These are phyloP conservation scores for Marchantia paleacea DNA, from an alignment of 225 moss, liverwort and hornwort genomes.

Conservation along the genomic window DNA sequence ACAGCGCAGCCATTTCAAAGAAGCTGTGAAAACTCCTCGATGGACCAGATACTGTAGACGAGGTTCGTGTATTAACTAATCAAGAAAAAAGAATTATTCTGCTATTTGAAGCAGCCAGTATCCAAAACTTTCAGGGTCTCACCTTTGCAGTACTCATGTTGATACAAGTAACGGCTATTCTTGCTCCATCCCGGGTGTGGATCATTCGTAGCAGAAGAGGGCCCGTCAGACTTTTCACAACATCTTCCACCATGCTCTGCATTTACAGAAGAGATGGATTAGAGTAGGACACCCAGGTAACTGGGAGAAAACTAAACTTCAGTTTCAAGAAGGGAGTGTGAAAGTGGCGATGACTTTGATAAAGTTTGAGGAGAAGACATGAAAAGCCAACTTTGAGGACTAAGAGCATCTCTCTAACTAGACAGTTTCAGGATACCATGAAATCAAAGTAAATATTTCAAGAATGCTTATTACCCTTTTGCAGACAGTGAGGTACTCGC, in stretches of 20 bases:
- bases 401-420: neutral
- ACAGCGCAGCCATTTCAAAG: neutral
- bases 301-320: neutral
- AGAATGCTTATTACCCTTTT: conserved; percentile 51
- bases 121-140: too few relatives aligned
- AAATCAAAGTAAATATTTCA: neutral
- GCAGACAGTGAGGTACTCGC: conserved; percentile 82
- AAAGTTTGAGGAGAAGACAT: neutral
- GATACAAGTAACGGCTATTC: conserved; percentile 83
- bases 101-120: too few relatives aligned
- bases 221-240: conserved; percentile 80
- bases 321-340: neutral
- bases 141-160: conserved; percentile 93
- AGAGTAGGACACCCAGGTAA: neutral
- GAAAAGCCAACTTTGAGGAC: neutral
- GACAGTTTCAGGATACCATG: neutral
- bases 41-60: too few relatives aligned
- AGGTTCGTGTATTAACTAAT: too few relatives aligned
- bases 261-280: neutral
- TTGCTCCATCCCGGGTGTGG: conserved; percentile 93
- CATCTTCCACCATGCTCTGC: conserved; percentile 84
- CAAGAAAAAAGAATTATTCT: too few relatives aligned
- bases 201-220: conserved; percentile 85
- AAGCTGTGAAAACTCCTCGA: neutral
- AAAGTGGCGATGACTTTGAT: neutral